Evolutionary conservation across 1,284 basidiomycete genomes (phyloP).

Genomic region (Malassezia arunalokei): DNA sequence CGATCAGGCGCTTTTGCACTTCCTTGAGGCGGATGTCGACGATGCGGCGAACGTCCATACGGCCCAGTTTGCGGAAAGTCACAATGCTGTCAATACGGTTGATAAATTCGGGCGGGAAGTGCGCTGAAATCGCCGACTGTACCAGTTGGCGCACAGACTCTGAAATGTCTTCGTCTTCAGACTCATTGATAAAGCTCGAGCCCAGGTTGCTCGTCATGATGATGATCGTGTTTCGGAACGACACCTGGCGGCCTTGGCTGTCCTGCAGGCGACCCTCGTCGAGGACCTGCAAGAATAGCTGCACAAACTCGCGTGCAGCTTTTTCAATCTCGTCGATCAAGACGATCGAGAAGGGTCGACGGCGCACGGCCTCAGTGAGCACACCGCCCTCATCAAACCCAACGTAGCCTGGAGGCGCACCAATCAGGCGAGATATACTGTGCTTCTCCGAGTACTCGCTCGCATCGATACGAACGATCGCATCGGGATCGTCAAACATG

Average conservation of each 20-base stretch:
- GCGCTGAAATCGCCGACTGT: slow-evolving; percentile 49
- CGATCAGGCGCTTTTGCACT: slow-evolving; percentile 62
- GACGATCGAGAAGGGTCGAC: slow-evolving; percentile 44
- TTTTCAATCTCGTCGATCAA: slow-evolving; percentile 50
- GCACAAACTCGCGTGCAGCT: slow-evolving; percentile 81
- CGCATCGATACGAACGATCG: slow-evolving; percentile 54
- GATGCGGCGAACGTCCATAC: slow-evolving; percentile 50
- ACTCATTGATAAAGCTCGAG: slow-evolving; percentile 51
- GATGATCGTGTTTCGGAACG: slow-evolving; percentile 45
- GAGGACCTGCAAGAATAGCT: slow-evolving; percentile 77
- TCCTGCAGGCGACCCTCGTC: slow-evolving; percentile 73
- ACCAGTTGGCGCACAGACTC: slow-evolving; percentile 49
- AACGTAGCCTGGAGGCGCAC: slow-evolving; percentile 60
- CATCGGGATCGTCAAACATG: slow-evolving; percentile 52
- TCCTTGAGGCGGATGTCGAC: slow-evolving; percentile 52
- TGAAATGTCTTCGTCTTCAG: slow-evolving; percentile 48
- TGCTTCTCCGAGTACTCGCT: slow-evolving; percentile 51
- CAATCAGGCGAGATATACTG: slow-evolving; percentile 51
- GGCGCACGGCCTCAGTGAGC: slow-evolving; percentile 49
- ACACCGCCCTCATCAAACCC: slow-evolving; percentile 76
- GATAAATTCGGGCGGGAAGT: slow-evolving; percentile 54
- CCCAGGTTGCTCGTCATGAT: slow-evolving; percentile 53
- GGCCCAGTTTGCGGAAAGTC: slow-evolving; percentile 51
- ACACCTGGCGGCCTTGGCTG: slow-evolving; percentile 40
- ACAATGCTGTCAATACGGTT: slow-evolving; percentile 52